Base-by-base conservation (phyloP, 2,329 filamentous ascomycete genomes). In the Exophiala calicioides region DNA sequence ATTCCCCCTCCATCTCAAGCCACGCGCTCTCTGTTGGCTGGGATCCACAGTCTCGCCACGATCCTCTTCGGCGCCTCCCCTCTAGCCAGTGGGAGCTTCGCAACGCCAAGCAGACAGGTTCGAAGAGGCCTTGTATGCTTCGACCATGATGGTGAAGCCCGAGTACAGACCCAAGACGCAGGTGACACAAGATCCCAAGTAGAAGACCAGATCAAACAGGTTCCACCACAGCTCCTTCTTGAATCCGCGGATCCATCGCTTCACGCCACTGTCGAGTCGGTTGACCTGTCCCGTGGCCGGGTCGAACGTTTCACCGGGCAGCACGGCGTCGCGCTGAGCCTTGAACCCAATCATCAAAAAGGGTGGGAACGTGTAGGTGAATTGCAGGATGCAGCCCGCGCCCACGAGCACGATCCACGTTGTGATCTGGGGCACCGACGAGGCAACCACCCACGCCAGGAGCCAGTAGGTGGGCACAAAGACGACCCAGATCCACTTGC, bases 281-380 rank as follows among this genome's bases (percentile, higher is more conserved):
- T 27, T 15, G 6, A 60, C 51, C 1, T 31, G 37, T 10, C 60
- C 59, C 6, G 59, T 61, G 7, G 31, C 38, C 9, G 55, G 59
- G 38, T 62, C 52, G 39, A 55, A 60, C 2, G 44, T 47, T 20
- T 62, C 60, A 7, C 46, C 45, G 9, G 47, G 46, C 3, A 58
- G 45, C 27, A 63, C 59, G 15, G 61, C 59, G 23, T 60, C 57
- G 16, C 56, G 58, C 40, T 62, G 58, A n/a, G 59, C 40, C 26
- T 62, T 60, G 54, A 58, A 63, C 1, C 60, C 62, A n/a, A 64
- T 36, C 21, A 55, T 47, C 16, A 64, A 42, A 31, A 62, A 45
- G 7, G 61, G 61, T 12, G 73, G 73, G 44, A 75, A 66, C 0
- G 71, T 72, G 56, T 76, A 76, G 9, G 66, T 71, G 56, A 76